Evolutionary conservation across 2,329 filamentous ascomycete genomes (phyloP).

Genomic region (Aspergillus puulaauensis): DNA sequence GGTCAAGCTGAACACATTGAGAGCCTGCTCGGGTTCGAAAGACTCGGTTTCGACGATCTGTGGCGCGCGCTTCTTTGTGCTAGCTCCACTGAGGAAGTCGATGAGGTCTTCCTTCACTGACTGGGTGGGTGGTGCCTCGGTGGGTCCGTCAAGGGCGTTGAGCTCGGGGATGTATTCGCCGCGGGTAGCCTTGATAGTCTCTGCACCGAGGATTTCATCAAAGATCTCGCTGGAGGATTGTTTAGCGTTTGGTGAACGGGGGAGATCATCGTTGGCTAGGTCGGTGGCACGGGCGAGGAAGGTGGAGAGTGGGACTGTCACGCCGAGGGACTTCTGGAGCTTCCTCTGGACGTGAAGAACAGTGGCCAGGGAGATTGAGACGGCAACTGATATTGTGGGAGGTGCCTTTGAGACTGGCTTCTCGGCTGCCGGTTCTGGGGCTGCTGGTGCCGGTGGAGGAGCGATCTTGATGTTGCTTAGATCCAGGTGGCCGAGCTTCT

Average conservation of each 20-base stretch:
- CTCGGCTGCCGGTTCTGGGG: slow-evolving; percentile 35
- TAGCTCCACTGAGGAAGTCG: slow-evolving; percentile 66
- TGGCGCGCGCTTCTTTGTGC: slow-evolving; percentile 28
- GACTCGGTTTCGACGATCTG: slow-evolving; percentile 17
- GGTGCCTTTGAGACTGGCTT: slow-evolving; percentile 27
- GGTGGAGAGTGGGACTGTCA: slow-evolving; percentile 78
- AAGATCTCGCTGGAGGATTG: slow-evolving; percentile 82
- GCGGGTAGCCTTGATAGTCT: slow-evolving; percentile 45
- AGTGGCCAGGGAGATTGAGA: slow-evolving; percentile 75
- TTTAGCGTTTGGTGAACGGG: slow-evolving; percentile 61
- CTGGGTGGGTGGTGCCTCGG: slow-evolving; percentile 33
- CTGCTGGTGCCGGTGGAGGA: slow-evolving; percentile 29
- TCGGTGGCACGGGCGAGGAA: slow-evolving; percentile 84
- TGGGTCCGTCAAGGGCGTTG: slow-evolving; percentile 46
- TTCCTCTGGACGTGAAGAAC: slow-evolving; percentile 79
- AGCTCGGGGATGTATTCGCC: slow-evolving; percentile 74
- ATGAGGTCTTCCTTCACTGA: slow-evolving; percentile 71
- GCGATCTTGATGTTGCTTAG: slow-evolving; percentile 88
- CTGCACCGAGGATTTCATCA: slow-evolving; percentile 74
- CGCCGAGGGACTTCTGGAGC: slow-evolving; percentile 73
- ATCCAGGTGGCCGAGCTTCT: slow-evolving; percentile 79
- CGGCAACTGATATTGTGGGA: slow-evolving; percentile 52
- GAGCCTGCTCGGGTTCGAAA: slow-evolving; percentile 40
- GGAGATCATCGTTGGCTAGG: slow-evolving; percentile 83
- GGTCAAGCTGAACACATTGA: slow-evolving; percentile 78